Percentiles rank a stretch among this genome's conserved stretches.
Conservation (phyloP, 2,329 filamentous ascomycete genomes). For the Chaetomiaceae sp. region DNA sequence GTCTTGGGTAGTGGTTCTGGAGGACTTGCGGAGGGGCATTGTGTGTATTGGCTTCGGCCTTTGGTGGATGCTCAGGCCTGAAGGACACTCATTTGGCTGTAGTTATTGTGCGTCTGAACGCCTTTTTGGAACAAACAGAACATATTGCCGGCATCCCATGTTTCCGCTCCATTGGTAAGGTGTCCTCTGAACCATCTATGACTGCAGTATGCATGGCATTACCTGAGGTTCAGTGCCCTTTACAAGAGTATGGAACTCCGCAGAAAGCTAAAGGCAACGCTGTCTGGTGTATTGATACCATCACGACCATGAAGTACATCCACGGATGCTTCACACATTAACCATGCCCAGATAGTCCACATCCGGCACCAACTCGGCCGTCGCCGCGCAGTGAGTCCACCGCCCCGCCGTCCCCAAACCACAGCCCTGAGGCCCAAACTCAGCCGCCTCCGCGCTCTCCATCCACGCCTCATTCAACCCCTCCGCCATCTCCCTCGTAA, state of each 20-base stretch:
- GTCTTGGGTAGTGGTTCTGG: neutral
- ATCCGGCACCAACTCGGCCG: slow-evolving; percentile 2
- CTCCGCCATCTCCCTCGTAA: slow-evolving; percentile 23
- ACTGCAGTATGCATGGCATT: too few relatives aligned
- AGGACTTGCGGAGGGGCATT: neutral
- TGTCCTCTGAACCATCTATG: too few relatives aligned
- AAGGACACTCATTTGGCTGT: neutral
- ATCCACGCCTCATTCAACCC: slow-evolving; percentile 24
- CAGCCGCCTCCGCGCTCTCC: slow-evolving; percentile 16
- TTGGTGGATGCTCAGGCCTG: neutral
- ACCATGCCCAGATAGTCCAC: slow-evolving; percentile 30
- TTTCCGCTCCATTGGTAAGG: too few relatives aligned
- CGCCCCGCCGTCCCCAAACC: neutral
- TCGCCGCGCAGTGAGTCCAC: neutral
- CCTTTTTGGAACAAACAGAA: neutral
- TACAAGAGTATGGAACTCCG: too few relatives aligned
- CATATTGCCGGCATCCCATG: too few relatives aligned
- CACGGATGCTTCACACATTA: slow-evolving; percentile 17
- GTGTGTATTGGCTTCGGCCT: neutral
- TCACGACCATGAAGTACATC: neutral
- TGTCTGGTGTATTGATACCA: neutral
- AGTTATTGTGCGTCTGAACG: neutral
- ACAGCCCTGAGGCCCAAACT: neutral
- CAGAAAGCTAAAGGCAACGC: neutral
- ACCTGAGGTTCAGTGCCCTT: too few relatives aligned